Conservation (phyloP, 768 basidiomycete species). For the Naganishia randhawae region DNA sequence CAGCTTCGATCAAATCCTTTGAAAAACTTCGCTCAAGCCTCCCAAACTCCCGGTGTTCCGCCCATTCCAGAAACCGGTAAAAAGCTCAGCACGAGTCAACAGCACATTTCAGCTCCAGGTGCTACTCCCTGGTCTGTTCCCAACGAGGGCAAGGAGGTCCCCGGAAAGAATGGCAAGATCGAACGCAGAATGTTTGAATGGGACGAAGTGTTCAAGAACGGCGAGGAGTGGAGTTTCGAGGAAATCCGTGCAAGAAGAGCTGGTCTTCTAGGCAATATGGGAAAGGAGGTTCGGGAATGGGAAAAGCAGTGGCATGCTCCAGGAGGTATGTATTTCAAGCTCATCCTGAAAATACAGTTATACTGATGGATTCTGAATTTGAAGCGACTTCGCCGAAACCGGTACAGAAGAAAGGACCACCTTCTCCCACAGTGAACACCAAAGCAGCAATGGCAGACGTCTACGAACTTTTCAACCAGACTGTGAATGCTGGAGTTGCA, state of each 20-base stretch:
- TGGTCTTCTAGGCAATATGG: conserved; percentile 36
- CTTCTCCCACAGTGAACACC: conserved; percentile 83
- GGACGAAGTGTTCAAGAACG: conserved; percentile 67
- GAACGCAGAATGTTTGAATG: conserved; percentile 50
- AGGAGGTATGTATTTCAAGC: conserved; percentile 32
- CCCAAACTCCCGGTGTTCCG: conserved; percentile 11
- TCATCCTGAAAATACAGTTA: neutral
- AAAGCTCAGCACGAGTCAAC: neutral
- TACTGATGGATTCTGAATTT: neutral
- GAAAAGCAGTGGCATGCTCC: conserved; percentile 45
- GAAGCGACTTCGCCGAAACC: conserved; percentile 41
- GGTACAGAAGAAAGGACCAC: conserved; percentile 34
- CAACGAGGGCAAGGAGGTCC: conserved; percentile 42
- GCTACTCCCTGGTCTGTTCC: conserved; percentile 42
- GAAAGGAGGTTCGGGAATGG: conserved; percentile 47
- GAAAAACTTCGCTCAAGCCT: conserved; percentile 43
- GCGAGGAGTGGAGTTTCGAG: conserved; percentile 76
- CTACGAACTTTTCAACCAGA: conserved; percentile 84
- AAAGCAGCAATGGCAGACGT: conserved; percentile 91
- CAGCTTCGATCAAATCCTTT: conserved; percentile 53
- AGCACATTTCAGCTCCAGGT: neutral
- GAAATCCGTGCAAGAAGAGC: conserved; percentile 57
- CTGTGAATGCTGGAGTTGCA: conserved; percentile 47
- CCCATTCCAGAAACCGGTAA: neutral
- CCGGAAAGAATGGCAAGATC: conserved; percentile 39